Conservation (phyloP, 129 eudicot species). For the Cynara cardunculus region DNA sequence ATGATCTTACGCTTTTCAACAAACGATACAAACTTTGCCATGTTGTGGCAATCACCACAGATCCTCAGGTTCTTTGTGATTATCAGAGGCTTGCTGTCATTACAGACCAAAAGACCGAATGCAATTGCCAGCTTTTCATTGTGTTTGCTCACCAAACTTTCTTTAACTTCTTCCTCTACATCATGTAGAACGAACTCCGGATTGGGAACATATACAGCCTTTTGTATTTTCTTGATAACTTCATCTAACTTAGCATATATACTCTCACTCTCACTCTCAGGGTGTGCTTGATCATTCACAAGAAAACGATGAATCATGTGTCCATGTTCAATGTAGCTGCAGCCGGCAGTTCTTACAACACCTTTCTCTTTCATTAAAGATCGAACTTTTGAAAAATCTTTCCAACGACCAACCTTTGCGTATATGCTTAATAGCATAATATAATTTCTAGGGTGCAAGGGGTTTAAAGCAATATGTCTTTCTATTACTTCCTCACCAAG, state of each 20-base stretch:
- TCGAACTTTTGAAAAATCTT: slow-evolving; percentile 39
- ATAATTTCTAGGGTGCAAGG: slow-evolving; percentile 45
- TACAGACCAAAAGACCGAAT: slow-evolving; percentile 40
- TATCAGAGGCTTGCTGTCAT: slow-evolving; percentile 31
- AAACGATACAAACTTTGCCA: slow-evolving; percentile 44
- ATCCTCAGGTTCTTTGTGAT: slow-evolving; percentile 49
- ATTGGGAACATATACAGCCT: slow-evolving; percentile 36
- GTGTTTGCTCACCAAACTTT: slow-evolving; percentile 38
- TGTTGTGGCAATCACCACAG: slow-evolving; percentile 46
- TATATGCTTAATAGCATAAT: slow-evolving; percentile 48
- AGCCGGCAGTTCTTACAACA: slow-evolving; percentile 36
- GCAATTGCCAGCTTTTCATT: slow-evolving; percentile 57
- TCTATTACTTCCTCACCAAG: slow-evolving; percentile 44
- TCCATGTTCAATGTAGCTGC: slow-evolving; percentile 40
- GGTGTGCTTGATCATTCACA: slow-evolving; percentile 40
- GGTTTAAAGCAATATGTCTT: slow-evolving; percentile 33
- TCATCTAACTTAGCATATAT: slow-evolving; percentile 32
- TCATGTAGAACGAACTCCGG: slow-evolving; percentile 39
- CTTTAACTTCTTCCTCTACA: slow-evolving; percentile 43
- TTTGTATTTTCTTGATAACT: slow-evolving; percentile 20
- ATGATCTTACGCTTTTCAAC: slow-evolving; percentile 38
- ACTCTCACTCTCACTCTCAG: slow-evolving; percentile 10
- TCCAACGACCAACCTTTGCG: slow-evolving; percentile 50
- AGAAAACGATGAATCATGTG: slow-evolving; percentile 36
- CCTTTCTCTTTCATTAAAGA: slow-evolving; percentile 35